Evolutionary conservation across 1,284 basidiomycete genomes (phyloP).

Genomic region (Puccinia hordei): DNA sequence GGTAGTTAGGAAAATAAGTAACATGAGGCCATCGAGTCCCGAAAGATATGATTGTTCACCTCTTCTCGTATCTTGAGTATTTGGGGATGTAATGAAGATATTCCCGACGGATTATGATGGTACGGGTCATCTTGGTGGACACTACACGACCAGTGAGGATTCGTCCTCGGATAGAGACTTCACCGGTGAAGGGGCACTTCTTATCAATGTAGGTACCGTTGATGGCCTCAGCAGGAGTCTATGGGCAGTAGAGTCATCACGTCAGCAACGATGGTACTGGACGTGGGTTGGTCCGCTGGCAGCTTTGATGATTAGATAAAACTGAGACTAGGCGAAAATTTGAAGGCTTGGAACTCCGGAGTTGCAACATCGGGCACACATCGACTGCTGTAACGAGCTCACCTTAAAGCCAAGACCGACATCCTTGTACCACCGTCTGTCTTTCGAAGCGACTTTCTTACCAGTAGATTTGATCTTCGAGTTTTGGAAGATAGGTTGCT

Average conservation of each 20-base stretch:
- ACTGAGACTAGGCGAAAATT: not conserved
- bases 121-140: slow-evolving; percentile 99
- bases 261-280: not conserved
- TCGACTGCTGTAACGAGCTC: not conserved
- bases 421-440: slow-evolving; percentile 95
- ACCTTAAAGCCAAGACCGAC: slow-evolving; percentile 60
- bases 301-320: too few relatives aligned
- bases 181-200: slow-evolving; percentile 77
- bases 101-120: slow-evolving; percentile 95
- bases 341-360: not conserved
- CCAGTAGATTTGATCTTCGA: slow-evolving; percentile 75
- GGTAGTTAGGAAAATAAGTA: slow-evolving; percentile 78
- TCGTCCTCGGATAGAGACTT: slow-evolving; percentile 96
- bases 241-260: not conserved
- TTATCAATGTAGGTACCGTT: slow-evolving; percentile 99
- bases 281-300: not conserved
- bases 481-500: slow-evolving; percentile 98
- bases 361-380: not conserved
- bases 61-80: slow-evolving; percentile 70
- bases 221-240: slow-evolving; percentile 91
- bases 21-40: slow-evolving; percentile 55
- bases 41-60: slow-evolving; percentile 60
- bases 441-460: slow-evolving; percentile 88
- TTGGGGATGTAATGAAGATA: slow-evolving; percentile 96
- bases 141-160: slow-evolving; percentile 96